A percentile compares a stretch with the other conserved stretches of the same genome.
Evolutionary conservation across 345 rosid genomes (phyloP).

Genomic region (Salix purpurea): DNA sequence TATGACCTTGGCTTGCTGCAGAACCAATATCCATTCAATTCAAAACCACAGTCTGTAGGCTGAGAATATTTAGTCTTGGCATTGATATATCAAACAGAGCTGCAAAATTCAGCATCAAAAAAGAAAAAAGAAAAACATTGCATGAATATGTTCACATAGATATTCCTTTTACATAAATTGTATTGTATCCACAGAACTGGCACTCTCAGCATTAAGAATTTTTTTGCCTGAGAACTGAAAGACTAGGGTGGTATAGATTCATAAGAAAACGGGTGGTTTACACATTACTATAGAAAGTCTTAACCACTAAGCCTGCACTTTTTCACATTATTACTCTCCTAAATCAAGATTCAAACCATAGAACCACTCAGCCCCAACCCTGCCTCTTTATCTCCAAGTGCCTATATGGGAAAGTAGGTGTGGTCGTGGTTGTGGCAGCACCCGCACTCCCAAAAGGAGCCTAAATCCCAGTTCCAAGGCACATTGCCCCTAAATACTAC

Average conservation of each 20-base stretch:
- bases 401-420: too few relatives aligned
- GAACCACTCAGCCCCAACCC: neutral
- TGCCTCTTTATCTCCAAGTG: neutral
- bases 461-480: neutral
- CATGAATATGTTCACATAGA: neutral
- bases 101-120: neutral
- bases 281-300: neutral
- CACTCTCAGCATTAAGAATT: neutral
- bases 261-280: neutral
- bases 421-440: too few relatives aligned
- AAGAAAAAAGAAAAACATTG: neutral
- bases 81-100: neutral
- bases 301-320: neutral
- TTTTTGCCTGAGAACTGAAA: neutral
- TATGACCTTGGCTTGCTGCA: constrained; percentile 87
- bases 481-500: neutral
- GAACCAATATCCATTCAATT: constrained; percentile 17
- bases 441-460: too few relatives aligned
- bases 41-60: neutral
- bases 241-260: neutral
- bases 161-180: neutral
- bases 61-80: neutral
- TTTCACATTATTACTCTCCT: neutral
- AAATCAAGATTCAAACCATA: neutral
- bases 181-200: neutral